Base-by-base conservation (phyloP, 345 rosid species). In the Salix brachista region DNA sequence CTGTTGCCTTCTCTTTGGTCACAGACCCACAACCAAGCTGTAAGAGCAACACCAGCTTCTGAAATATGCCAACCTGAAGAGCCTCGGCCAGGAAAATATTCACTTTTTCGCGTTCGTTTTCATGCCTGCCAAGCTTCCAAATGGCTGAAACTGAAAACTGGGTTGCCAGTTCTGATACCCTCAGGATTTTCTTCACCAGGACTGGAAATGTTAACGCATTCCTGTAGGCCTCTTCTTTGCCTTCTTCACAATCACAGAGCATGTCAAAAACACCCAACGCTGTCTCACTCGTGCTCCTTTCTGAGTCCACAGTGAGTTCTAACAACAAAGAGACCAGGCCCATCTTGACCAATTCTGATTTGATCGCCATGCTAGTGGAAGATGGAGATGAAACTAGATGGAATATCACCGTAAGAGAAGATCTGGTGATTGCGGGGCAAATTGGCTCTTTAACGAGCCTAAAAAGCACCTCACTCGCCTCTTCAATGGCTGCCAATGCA, bases 1-100 rank as follows among this genome's bases (percentile, higher is more conserved):
- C 86, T 0, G 89, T 88, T 2, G 88, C 87, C 79, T 87, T 90
- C 86, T 88, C 90, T 75, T 88, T 90, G 0, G 91, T 88, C 23
- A 80, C 80, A 7, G 72, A 75, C 2, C 77, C 80, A 25, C 89
- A 90, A 0, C 91, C 93, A 25, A 86, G 68, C 72, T 88, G 91
- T n/a, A 90, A 64, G 18, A 90, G 66, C 80, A 90, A 36, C 65
- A 90, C 77, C 21, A 90, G 84, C 83, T 90, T 90, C 77, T 90
- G 91, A 72, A 90, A 90, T 2, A 81, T 84, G 12, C 93, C 91
- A 7, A 88, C 84, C 67, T 90, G 88, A 60, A 88, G 88, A 7
- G 85, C 84, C 44, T 90, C 90, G 2, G 79, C 71, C 54, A 85
- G 0, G 4, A 81, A 34, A 34, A 34, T 68, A 21, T 37, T 64